These are phyloP conservation scores for Rhodotorula graminis DNA, from an alignment of 768 basidiomycete species.

Conservation along the genomic window DNA sequence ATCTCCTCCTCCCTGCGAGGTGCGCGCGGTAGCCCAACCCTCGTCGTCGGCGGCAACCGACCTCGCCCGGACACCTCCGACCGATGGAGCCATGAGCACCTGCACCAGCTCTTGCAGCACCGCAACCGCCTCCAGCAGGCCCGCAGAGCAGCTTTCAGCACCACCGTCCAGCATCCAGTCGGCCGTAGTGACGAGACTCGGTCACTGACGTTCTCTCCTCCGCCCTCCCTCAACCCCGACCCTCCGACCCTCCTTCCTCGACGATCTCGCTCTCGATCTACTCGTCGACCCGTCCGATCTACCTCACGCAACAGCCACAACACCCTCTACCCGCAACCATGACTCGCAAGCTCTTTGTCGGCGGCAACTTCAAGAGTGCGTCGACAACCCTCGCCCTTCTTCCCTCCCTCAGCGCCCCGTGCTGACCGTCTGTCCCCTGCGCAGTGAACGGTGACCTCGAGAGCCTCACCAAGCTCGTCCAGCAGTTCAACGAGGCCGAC, in stretches of 20 bases:
- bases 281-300: not conserved
- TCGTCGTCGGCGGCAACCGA: too few species aligned
- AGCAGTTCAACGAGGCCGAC: constrained; percentile 68
- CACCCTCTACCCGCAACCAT: not conserved
- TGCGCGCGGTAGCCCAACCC: too few species aligned
- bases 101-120: too few species aligned
- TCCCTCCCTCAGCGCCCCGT: too few species aligned
- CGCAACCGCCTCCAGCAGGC: too few species aligned
- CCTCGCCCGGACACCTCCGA: too few species aligned
- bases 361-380: constrained; percentile 69
- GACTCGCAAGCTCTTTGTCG: constrained; percentile 33
- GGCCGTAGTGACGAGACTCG: too few species aligned
- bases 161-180: too few species aligned
- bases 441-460: constrained; percentile 66
- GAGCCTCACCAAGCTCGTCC: constrained; percentile 63
- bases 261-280: not conserved
- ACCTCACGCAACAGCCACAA: not conserved
- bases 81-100: too few species aligned
- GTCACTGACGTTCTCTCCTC: not conserved
- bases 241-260: not conserved
- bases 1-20: too few species aligned
- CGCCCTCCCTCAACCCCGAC: not conserved
- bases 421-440: not conserved
- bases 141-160: too few species aligned
- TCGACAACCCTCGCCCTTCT: not conserved